Percentiles rank a stretch among this genome's conserved stretches.
These are phyloP conservation scores for Xylariaceae sp. DNA, from an alignment of 2,329 filamentous ascomycete genomes.

Conservation along the genomic window DNA sequence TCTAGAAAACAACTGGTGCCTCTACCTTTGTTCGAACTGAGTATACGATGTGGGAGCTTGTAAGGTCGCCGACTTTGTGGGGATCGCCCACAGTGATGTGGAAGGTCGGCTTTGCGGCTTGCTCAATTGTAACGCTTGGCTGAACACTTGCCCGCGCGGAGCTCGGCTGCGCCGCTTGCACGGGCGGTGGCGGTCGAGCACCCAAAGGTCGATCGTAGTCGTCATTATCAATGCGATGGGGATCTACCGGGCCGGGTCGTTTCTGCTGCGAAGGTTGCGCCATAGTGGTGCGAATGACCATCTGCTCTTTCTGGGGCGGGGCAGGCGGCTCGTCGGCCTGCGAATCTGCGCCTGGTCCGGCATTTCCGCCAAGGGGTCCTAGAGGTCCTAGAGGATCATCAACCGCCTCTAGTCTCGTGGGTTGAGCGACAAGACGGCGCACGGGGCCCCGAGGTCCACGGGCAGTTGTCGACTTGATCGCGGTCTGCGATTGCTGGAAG, in stretches of 20 bases:
- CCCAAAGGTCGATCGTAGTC: slow-evolving; percentile 49
- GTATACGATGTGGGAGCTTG: slow-evolving; percentile 96
- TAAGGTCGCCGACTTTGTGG: slow-evolving; percentile 95
- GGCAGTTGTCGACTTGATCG: slow-evolving; percentile 27
- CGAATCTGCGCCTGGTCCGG: slow-evolving; percentile 31
- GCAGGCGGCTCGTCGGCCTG: slow-evolving; percentile 54
- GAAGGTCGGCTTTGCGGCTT: slow-evolving; percentile 88
- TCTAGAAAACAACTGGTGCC: not conserved
- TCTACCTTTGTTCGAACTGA: slow-evolving; percentile 84
- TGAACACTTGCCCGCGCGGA: slow-evolving; percentile 48
- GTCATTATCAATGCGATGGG: slow-evolving; percentile 65
- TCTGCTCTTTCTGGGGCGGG: slow-evolving; percentile 62
- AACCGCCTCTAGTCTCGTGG: slow-evolving; percentile 72
- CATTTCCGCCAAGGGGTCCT: slow-evolving; percentile 56
- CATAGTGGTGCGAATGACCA: slow-evolving; percentile 56
- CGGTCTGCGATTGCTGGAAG: slow-evolving; percentile 30
- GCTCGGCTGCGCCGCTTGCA: slow-evolving; percentile 52
- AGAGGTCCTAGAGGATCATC: slow-evolving; percentile 73
- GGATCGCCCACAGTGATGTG: slow-evolving; percentile 90
- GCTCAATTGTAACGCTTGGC: slow-evolving; percentile 85
- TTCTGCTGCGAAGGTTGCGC: slow-evolving; percentile 39
- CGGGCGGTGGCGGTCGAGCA: slow-evolving; percentile 61
- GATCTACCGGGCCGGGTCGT: slow-evolving; percentile 45
- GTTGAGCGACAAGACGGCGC: slow-evolving; percentile 65
- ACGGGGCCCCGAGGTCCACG: slow-evolving; percentile 31